Evolutionary conservation across 192 early-diverging fungal genomes (phyloP).

Genomic region (Backusella morwellensis): DNA sequence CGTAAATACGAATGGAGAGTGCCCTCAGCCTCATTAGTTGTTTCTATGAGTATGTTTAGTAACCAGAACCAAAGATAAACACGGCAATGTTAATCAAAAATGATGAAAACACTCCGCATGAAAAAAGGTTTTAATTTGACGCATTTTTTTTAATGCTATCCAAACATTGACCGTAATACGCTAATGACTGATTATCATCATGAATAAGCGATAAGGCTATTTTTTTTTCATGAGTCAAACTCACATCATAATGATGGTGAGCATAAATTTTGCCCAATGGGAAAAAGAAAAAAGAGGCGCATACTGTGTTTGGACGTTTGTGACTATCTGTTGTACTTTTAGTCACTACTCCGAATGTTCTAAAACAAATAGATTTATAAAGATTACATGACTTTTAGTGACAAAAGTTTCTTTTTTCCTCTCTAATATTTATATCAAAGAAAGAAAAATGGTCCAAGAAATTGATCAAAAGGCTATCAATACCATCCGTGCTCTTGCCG

Average conservation of each 20-base stretch:
- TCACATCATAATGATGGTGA: not conserved
- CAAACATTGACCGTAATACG: not conserved
- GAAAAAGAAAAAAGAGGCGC: slow-evolving; percentile 2
- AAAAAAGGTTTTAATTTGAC: not conserved
- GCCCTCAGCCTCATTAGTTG: not conserved
- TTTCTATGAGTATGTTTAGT: not conserved
- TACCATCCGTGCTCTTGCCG: slow-evolving; percentile 87
- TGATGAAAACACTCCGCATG: not conserved
- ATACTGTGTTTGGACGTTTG: not conserved
- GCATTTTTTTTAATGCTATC: not conserved
- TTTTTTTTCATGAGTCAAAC: not conserved
- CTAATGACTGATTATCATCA: not conserved
- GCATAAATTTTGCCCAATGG: not conserved
- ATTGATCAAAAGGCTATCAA: slow-evolving; percentile 69
- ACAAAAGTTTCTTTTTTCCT: not conserved
- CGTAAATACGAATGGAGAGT: not conserved
- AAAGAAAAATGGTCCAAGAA: slow-evolving; percentile 34
- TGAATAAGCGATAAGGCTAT: not conserved
- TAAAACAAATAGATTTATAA: not conserved
- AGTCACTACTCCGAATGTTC: not conserved
- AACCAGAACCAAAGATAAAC: not conserved
- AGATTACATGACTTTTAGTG: not conserved
- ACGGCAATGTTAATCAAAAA: not conserved
- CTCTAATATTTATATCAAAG: slow-evolving; percentile 8
- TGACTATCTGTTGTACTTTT: not conserved